Percentiles rank a stretch among this genome's conserved stretches.
Conservation (phyloP, 805 yeast genomes). For the Candida ulmi region DNA sequence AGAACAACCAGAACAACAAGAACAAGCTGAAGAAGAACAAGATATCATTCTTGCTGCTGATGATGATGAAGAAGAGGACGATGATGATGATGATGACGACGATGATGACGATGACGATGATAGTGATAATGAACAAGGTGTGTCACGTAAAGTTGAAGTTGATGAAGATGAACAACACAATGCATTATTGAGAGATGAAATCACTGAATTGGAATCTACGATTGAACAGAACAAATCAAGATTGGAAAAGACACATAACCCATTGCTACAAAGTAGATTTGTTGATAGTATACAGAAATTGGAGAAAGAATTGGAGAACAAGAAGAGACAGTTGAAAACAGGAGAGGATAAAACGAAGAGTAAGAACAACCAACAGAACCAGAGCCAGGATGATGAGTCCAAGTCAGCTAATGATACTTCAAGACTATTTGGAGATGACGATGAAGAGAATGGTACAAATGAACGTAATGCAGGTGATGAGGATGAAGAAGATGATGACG, state of each 20-base stretch:
- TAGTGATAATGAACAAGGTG: constrained; percentile 47
- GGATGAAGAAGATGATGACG: constrained; percentile 27
- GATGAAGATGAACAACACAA: constrained; percentile 58
- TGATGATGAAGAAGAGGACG: constrained; percentile 28
- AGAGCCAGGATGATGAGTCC: constrained; percentile 16
- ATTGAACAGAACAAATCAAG: constrained; percentile 71
- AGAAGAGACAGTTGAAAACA: constrained; percentile 56
- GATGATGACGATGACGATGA: constrained; percentile 52
- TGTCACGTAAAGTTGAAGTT: constrained; percentile 42
- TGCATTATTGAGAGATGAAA: constrained; percentile 79
- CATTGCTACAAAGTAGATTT: constrained; percentile 82
- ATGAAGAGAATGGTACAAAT: constrained; percentile 25
- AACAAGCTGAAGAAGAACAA: neutral
- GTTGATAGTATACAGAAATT: constrained; percentile 73
- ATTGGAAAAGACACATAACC: constrained; percentile 68
- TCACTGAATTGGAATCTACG: constrained; percentile 72
- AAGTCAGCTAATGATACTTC: constrained; percentile 19
- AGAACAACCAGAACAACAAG: neutral
- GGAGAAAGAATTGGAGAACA: constrained; percentile 75
- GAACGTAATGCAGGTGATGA: constrained; percentile 24
- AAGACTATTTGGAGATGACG: constrained; percentile 23
- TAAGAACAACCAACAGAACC: constrained; percentile 4
- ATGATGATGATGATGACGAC: constrained; percentile 43
- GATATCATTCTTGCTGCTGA: constrained; percentile 13
- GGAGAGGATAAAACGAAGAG: constrained; percentile 26